Conservation (phyloP, 371 early-diverging fungal genomes). For the Circinella umbellata region DNA sequence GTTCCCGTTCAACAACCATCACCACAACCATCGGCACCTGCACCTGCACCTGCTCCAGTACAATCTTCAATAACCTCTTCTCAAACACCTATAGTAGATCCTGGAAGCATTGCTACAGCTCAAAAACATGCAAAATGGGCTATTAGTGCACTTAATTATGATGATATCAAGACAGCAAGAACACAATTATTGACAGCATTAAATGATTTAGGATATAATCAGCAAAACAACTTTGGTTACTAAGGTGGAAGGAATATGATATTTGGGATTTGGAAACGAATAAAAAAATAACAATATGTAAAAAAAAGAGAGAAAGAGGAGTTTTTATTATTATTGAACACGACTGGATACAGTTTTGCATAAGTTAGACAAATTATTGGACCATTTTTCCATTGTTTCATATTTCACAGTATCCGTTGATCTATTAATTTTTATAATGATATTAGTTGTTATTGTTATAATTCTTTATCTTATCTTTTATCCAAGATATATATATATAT, state of each 20-base stretch:
- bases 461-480: too few relatives aligned
- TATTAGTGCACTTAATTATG: constrained; percentile 93
- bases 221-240: constrained; percentile 48
- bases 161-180: constrained; percentile 88
- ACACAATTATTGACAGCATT: constrained; percentile 83
- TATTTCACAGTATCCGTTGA: constrained; percentile 71
- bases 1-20: constrained; percentile 25
- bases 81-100: constrained; percentile 41
- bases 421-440: constrained; percentile 31
- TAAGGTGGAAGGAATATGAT: constrained; percentile 5
- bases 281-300: too few relatives aligned
- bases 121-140: constrained; percentile 93
- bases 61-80: constrained; percentile 7
- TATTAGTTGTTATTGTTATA: too few relatives aligned
- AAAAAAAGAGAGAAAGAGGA: too few relatives aligned
- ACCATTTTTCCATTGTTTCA: constrained; percentile 79
- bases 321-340: constrained; percentile 26
- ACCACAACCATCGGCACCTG: constrained; percentile 24
- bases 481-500: constrained; percentile 7
- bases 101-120: constrained; percentile 67
- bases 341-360: constrained; percentile 69
- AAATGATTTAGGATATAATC: constrained; percentile 47
- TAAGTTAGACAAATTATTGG: constrained; percentile 63
- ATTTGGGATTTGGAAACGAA: too few relatives aligned
- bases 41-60: constrained; percentile 23